A percentile compares a stretch with the other conserved stretches of the same genome.
phyloP scores from a whole-genome alignment of 2,329 filamentous ascomycete species.

The Colletotrichum kahawae region DNA sequence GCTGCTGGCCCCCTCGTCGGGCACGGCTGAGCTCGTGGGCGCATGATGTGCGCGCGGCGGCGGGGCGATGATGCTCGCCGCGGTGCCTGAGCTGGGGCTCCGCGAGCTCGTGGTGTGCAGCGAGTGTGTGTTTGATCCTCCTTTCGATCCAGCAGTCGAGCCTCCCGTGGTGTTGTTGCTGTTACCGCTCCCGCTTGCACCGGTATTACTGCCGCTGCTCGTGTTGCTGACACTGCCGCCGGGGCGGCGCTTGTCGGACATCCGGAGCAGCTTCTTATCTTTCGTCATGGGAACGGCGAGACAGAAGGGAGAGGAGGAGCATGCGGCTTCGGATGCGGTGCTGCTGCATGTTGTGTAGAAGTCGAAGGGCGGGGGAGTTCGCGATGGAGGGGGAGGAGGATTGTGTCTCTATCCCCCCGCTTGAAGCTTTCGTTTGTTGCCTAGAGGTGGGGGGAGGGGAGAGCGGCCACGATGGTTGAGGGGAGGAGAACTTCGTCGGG shows the following conservation, averaged over 20 bases:
- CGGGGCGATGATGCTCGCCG: conserved; percentile 40
- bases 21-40: conserved; percentile 34
- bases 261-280: conserved; percentile 24
- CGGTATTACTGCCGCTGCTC: conserved; percentile 27
- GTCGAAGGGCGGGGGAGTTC: not conserved
- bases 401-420: not conserved
- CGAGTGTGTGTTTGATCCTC: conserved; percentile 27
- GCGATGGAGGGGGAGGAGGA: not conserved
- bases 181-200: conserved; percentile 24
- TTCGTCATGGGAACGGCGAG: conserved; percentile 23
- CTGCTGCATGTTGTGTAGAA: conserved; percentile 20
- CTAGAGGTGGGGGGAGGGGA: not conserved
- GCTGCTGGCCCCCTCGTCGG: conserved; percentile 27
- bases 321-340: not conserved
- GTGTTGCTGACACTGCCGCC: conserved; percentile 22
- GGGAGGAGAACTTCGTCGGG: not conserved
- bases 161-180: not conserved
- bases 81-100: conserved; percentile 24
- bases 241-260: conserved; percentile 48
- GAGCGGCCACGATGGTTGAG: not conserved
- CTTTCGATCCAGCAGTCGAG: not conserved
- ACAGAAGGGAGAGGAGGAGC: not conserved
- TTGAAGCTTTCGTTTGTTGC: not conserved
- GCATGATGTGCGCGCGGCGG: conserved; percentile 45
- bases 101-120: conserved; percentile 31